Percentiles rank a stretch among this genome's conserved stretches.
Conservation (phyloP, 345 rosid genomes). For the Syzygium grande region DNA sequence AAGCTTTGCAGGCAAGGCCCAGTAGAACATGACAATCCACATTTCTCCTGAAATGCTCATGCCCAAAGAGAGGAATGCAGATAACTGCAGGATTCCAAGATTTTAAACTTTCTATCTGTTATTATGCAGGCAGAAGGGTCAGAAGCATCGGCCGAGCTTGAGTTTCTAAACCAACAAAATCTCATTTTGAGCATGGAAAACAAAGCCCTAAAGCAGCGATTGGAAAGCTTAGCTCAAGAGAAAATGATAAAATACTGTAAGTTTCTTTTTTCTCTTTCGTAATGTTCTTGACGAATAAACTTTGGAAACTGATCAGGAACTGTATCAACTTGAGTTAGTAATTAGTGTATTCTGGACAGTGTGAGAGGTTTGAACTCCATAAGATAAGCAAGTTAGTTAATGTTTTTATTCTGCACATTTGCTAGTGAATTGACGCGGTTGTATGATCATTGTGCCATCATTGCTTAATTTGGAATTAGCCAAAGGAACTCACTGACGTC, state of each 20-base stretch:
- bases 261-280: constrained; percentile 10
- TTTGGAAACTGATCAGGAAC: background rate
- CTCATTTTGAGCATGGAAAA: constrained; percentile 88
- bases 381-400: background rate
- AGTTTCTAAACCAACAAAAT: constrained; percentile 71
- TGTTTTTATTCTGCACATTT: background rate
- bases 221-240: constrained; percentile 78
- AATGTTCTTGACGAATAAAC: background rate
- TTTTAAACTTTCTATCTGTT: background rate
- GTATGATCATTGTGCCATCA: background rate
- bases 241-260: constrained; percentile 71
- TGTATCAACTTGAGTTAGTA: background rate
- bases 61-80: background rate
- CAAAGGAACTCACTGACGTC: background rate
- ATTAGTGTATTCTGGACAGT: background rate
- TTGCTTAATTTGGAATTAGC: background rate
- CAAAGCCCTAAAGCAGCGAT: constrained; percentile 74
- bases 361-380: background rate
- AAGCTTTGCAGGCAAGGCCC: constrained; percentile 76
- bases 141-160: constrained; percentile 82
- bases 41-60: background rate
- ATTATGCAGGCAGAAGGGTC: constrained; percentile 66
- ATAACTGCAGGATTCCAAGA: background rate
- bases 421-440: background rate
- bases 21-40: background rate